phyloP scores from a whole-genome alignment of 139 green algal genomes.

The Chlamydomonas sp. region DNA sequence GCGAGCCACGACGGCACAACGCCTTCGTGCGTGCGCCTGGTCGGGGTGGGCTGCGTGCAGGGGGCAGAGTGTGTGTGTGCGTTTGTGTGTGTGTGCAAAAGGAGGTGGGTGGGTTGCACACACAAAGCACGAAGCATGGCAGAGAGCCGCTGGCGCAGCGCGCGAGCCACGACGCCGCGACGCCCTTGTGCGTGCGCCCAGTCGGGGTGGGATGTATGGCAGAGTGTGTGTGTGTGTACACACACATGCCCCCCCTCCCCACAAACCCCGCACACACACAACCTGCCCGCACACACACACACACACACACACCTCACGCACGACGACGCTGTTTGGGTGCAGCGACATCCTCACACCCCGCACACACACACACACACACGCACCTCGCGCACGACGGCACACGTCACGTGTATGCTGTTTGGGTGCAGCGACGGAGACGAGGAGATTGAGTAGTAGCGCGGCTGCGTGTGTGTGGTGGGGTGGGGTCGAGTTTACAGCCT shows the following conservation, averaged over 20 bases:
- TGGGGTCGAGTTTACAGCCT: too few species aligned
- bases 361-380: too few species aligned
- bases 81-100: neutral
- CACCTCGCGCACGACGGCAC: slow-evolving; percentile 55
- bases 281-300: neutral
- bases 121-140: slow-evolving; percentile 20
- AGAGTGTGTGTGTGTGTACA: slow-evolving; percentile 2
- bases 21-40: slow-evolving; percentile 66
- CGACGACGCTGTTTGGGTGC: too few species aligned
- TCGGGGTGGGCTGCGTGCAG: slow-evolving; percentile 31
- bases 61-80: neutral
- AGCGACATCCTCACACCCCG: too few species aligned
- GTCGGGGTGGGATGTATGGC: slow-evolving; percentile 33
- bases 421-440: slow-evolving; percentile 51
- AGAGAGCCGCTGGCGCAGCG: slow-evolving; percentile 9
- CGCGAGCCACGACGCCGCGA: slow-evolving; percentile 59
- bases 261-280: neutral
- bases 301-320: neutral
- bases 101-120: neutral
- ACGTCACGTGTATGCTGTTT: slow-evolving; percentile 69
- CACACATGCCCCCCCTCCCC: neutral
- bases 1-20: slow-evolving; percentile 60
- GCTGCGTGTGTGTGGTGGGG: too few species aligned
- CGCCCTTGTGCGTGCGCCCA: slow-evolving; percentile 67
- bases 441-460: slow-evolving; percentile 86